Conservation (phyloP, 345 rosid species). For the Trapa incisa region DNA sequence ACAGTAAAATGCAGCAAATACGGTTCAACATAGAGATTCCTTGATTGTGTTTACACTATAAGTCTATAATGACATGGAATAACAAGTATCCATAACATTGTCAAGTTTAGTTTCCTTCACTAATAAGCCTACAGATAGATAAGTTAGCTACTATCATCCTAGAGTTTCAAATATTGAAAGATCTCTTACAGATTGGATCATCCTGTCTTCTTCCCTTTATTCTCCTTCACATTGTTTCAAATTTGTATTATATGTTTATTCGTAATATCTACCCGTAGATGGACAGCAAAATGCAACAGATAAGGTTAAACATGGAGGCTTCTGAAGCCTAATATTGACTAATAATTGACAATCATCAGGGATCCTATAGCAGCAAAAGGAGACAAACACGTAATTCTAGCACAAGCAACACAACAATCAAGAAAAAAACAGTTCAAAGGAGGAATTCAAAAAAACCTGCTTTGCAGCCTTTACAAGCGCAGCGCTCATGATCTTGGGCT, state of each 20-base stretch:
- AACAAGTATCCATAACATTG: too few species aligned
- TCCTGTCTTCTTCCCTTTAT: too few species aligned
- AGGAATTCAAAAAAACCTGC: slow-evolving; percentile 32
- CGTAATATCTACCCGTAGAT: not conserved
- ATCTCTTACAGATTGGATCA: too few species aligned
- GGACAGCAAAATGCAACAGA: not conserved
- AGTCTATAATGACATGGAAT: too few species aligned
- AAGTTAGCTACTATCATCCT: too few species aligned
- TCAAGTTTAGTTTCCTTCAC: too few species aligned
- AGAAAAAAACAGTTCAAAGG: not conserved
- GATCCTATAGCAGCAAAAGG: not conserved
- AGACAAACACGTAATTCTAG: not conserved
- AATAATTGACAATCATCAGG: not conserved
- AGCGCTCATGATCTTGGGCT: slow-evolving; percentile 68
- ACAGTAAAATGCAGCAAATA: not conserved
- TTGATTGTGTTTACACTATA: too few species aligned
- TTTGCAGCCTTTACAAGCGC: slow-evolving; percentile 87
- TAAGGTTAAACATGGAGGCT: not conserved
- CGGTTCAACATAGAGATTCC: too few species aligned
- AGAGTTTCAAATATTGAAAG: too few species aligned
- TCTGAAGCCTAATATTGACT: not conserved
- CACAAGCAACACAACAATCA: not conserved
- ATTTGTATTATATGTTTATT: not conserved
- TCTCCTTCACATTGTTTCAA: too few species aligned
- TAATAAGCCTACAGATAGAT: too few species aligned